Evolutionary conservation across 768 basidiomycete species (phyloP), one percentile per base, ranked within the genome.

Genomic region (Leucocoprinus leucothites): DNA sequence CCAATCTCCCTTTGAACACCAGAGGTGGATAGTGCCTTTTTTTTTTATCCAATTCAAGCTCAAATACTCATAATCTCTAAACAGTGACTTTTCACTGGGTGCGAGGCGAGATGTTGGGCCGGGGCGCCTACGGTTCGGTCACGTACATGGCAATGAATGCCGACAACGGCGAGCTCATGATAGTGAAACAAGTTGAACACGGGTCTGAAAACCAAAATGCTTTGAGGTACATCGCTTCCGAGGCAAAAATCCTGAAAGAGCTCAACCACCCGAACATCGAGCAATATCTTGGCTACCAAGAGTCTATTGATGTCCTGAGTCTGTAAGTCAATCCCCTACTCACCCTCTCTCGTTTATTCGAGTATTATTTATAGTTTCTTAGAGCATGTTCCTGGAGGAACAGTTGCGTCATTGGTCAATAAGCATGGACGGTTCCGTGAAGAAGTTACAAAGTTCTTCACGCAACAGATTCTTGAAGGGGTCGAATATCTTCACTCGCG

Each of bases 331-430:
- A 31, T 42, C 36, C 18, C 9, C 28, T 41, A 4, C n/a, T 14
- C 40, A n/a, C 14, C 16, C 11, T 51, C 41, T 48, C 43, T 19
- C 43, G 43, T 58, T 28, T 47, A 18, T 53, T 28, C 45, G 44
- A 43, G 13, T 48, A 35, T 40, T 16, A 31, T 62, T 25, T 54
- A 40, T 59, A 96, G 94, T 61, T 97, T 98, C 73, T 72, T 98
- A 64, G 94, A 98, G 70, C 97, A 98, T 65, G 90, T 98, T 28
- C 91, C 94, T 31, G 95, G 95, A 57, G 94, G 95, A n/a, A 93
- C 92, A 1, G 85, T 98, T 51, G 86, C 84, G 63, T 80, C 84
- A 58, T 83, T 88, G 70, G 67, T 96, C 58, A 79, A 82, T 38
- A 87, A 85, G 52, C 82, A 92, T 63, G 92, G 91, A 50, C 82